Base-by-base conservation (phyloP, 176 grass and related monocot species). In the Paspalum notatum region DNA sequence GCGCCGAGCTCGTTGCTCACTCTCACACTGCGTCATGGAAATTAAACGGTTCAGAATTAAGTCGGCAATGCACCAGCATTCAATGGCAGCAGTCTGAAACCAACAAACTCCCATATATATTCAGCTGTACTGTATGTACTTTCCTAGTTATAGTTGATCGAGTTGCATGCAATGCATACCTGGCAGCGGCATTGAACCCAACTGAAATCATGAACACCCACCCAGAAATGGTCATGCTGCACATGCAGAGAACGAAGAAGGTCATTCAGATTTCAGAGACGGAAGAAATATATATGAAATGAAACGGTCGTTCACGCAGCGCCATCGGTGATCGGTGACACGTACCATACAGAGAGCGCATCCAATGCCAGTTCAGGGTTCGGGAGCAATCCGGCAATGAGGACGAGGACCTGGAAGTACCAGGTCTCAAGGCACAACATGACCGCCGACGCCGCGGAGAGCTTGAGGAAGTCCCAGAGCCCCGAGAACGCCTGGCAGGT, bases 201-300 rank as follows among this genome's bases (percentile, higher is more conserved):
- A 97, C 89, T 7, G 94, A 91, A 56, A 97, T 91, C 94, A 97
- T 97, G 62, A 97, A 94, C 7, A 91, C 85, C 86, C 89, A 97
- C 1, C 89, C 89, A 59, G 82, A 22, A 64, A 97, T 71, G 38
- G 94, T 97, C 87, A 97, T 81, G 45, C 91, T 97, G 87, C 76
- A 88, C 5, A 62, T 3, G 54, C 4, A 66, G 6, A 24, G 58
- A 5, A 78, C 12, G 54, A 57, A 24, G 12, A 64, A 42, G 24
- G 1, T 32, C 32, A 32, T 32, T 1, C 32, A 32, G n/a, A n/a
- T n/a, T 32, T 3, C 2, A 32, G 32, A 32, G 32, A 32, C 32
- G 2, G 7, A 0, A 56, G 22, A 20, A 58, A 15, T n/a, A 20
- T 40, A 5, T 5, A 20, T 73, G 12, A 41, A 12, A 48, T 13